Evolutionary conservation across 306 rosid genomes (phyloP).

Genomic region (Acacia crassicarpa): DNA sequence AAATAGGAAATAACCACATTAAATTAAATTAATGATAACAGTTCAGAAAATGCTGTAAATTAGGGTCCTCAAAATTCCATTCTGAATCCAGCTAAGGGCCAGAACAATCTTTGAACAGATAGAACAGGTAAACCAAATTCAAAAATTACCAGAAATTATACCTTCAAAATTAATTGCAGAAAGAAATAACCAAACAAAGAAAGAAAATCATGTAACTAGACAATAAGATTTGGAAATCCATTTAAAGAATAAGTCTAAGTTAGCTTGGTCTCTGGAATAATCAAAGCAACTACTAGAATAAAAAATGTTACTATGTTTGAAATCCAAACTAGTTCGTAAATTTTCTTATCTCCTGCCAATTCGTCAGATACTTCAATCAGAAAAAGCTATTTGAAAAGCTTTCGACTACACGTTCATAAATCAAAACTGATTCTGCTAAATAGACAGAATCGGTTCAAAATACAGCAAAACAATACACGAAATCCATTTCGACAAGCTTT

Average conservation of each 20-base stretch:
- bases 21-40: neutral
- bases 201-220: neutral
- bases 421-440: constrained; percentile 7
- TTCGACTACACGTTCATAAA: constrained; percentile 3
- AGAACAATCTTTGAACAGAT: neutral
- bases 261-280: neutral
- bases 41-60: constrained; percentile 17
- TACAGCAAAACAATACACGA: neutral
- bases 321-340: neutral
- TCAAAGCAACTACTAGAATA: neutral
- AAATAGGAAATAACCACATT: neutral
- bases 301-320: constrained; percentile 5
- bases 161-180: neutral
- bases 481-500: neutral
- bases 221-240: constrained; percentile 19
- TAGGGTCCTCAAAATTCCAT: constrained; percentile 16
- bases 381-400: neutral
- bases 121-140: neutral
- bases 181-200: neutral
- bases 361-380: neutral
- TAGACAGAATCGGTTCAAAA: neutral
- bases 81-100: constrained; percentile 7
- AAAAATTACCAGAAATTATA: constrained; percentile 14
- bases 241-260: neutral
- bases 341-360: neutral